These are phyloP conservation scores for Dentipellis fragilis DNA, from an alignment of 768 basidiomycete genomes.

Conservation along the genomic window DNA sequence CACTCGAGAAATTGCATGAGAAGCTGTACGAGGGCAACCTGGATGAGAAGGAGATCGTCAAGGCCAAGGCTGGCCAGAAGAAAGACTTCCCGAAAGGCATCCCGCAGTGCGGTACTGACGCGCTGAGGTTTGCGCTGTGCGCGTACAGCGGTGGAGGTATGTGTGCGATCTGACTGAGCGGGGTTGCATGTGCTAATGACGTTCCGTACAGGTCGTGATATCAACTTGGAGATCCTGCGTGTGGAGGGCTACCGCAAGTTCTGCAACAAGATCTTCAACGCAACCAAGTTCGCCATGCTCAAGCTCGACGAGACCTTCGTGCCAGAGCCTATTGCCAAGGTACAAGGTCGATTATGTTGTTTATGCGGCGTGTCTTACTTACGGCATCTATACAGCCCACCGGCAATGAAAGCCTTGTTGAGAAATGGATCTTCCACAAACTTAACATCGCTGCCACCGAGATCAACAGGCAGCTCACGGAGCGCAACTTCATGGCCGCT, in stretches of 20 bases:
- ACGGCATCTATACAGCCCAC: slow-evolving; percentile 46
- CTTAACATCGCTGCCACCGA: slow-evolving; percentile 73
- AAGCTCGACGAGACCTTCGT: slow-evolving; percentile 82
- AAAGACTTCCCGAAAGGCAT: slow-evolving; percentile 99
- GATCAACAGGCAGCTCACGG: slow-evolving; percentile 63
- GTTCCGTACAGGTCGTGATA: slow-evolving; percentile 66
- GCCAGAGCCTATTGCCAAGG: slow-evolving; percentile 61
- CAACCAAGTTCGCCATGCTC: slow-evolving; percentile 98
- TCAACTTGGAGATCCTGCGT: slow-evolving; percentile 91
- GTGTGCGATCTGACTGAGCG: slow-evolving; percentile 5
- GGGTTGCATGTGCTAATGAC: too few species aligned
- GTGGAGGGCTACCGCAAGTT: slow-evolving; percentile 99
- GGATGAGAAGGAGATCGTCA: slow-evolving; percentile 84
- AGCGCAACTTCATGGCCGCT: slow-evolving; percentile 89
- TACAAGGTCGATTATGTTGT: slow-evolving; percentile 21
- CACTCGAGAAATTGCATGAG: slow-evolving; percentile 70
- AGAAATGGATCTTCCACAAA: slow-evolving; percentile 93
- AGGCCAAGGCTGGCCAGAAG: slow-evolving; percentile 93
- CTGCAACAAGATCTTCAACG: slow-evolving; percentile 99
- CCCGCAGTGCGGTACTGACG: slow-evolving; percentile 97
- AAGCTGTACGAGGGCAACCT: slow-evolving; percentile 88
- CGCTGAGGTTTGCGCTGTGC: slow-evolving; percentile 88
- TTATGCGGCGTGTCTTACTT: background rate
- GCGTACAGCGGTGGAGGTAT: slow-evolving; percentile 87
- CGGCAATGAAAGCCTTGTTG: slow-evolving; percentile 84